Percentiles rank a stretch among this genome's conserved stretches.
These are phyloP conservation scores for Agapanthus africanus DNA, from an alignment of 106 monocot genomes.

Conservation along the genomic window DNA sequence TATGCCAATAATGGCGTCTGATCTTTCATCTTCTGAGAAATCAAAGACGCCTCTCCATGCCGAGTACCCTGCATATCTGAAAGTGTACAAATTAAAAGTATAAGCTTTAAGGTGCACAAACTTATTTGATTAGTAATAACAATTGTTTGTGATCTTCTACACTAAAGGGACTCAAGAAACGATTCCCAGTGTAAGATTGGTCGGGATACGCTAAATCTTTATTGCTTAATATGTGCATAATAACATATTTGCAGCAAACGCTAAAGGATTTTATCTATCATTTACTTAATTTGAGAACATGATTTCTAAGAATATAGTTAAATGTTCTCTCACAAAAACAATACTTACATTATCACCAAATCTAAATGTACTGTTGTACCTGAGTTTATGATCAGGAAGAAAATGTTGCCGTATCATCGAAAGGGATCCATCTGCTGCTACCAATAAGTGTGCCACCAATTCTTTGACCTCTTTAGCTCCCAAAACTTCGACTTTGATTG, in stretches of 20 bases:
- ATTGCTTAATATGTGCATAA: no score
- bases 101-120: background rate
- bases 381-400: slow-evolving; percentile 12
- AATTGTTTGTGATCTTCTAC: no score
- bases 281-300: no score
- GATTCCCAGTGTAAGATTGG: no score
- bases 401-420: slow-evolving; percentile 14
- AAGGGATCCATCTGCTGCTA: slow-evolving; percentile 11
- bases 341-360: no score
- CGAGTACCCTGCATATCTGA: slow-evolving; percentile 75
- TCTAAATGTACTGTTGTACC: no score
- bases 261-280: no score
- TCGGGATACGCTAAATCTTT: no score
- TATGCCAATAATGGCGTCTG: slow-evolving; percentile 29
- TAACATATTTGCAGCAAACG: no score
- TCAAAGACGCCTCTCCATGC: slow-evolving; percentile 87
- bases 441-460: slow-evolving; percentile 6
- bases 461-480: slow-evolving; percentile 7
- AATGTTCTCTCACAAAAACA: no score
- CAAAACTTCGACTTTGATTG: slow-evolving; percentile 3
- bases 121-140: background rate
- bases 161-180: no score
- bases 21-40: slow-evolving; percentile 39
- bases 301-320: no score
- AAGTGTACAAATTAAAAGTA: background rate